Evolutionary conservation across 2,329 filamentous ascomycete species (phyloP).

Genomic region (Bipolaris bicolor): DNA sequence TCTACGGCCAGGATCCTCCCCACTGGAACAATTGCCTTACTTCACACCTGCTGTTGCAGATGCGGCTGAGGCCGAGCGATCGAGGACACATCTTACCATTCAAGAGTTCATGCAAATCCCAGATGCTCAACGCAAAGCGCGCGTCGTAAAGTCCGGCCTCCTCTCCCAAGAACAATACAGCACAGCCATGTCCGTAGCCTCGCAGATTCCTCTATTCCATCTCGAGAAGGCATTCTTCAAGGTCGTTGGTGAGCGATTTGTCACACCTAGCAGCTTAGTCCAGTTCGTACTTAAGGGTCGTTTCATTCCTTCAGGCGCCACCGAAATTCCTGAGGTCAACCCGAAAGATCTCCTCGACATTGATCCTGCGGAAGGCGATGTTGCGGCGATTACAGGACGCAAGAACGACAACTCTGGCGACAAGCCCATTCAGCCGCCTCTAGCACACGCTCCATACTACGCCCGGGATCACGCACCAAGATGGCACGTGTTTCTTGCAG

Average conservation of each 20-base stretch:
- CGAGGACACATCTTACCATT: constrained; percentile 70
- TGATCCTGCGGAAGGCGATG: constrained; percentile 89
- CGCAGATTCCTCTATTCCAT: constrained; percentile 81
- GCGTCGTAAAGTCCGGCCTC: constrained; percentile 73
- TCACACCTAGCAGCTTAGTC: constrained; percentile 90
- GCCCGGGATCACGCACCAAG: constrained; percentile 85
- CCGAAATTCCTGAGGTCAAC: constrained; percentile 74
- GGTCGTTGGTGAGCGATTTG: constrained; percentile 89
- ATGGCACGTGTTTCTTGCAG: constrained; percentile 94
- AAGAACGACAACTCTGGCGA: constrained; percentile 70
- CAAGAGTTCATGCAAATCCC: constrained; percentile 89
- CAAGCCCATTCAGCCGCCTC: constrained; percentile 73
- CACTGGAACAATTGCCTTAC: constrained; percentile 88
- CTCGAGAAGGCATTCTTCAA: constrained; percentile 98
- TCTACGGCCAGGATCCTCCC: constrained; percentile 79
- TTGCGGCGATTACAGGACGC: constrained; percentile 82
- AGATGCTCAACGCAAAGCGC: constrained; percentile 72
- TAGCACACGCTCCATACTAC: constrained; percentile 91
- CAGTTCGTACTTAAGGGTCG: constrained; percentile 95
- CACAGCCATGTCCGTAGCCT: constrained; percentile 75
- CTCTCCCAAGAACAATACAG: constrained; percentile 79
- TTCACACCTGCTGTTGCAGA: constrained; percentile 70
- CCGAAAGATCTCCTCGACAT: constrained; percentile 85
- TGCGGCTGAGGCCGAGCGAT: constrained; percentile 72
- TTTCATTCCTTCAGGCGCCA: constrained; percentile 84